Conservation (phyloP, 1,284 basidiomycete species). For the Fomitopsis palustris region DNA sequence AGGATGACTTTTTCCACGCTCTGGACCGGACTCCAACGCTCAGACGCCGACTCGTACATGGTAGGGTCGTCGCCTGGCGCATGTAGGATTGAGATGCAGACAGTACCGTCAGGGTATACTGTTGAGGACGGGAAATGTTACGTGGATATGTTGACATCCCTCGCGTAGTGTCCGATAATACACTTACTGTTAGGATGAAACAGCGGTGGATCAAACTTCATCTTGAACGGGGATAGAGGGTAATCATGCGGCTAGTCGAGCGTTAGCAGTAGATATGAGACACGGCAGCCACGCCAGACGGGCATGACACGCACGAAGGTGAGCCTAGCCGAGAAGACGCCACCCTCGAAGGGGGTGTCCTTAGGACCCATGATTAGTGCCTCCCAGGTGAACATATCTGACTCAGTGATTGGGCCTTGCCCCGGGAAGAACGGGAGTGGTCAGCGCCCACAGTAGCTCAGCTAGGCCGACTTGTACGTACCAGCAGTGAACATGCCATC, state of each 20-base stretch:
- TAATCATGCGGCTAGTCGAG: conserved; percentile 81
- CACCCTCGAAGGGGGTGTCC: conserved; percentile 98
- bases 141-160: not conserved
- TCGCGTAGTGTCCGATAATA: not conserved
- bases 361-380: conserved; percentile 95
- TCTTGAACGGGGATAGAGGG: conserved; percentile 94
- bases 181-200: conserved; percentile 95
- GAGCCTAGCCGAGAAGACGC: conserved; percentile 91
- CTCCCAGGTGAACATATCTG: conserved; percentile 98
- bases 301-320: conserved; percentile 72
- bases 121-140: conserved; percentile 4
- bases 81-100: conserved; percentile 98
- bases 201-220: conserved; percentile 96
- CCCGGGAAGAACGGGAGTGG: conserved; percentile 10
- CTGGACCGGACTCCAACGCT: conserved; percentile 98
- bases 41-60: conserved; percentile 91
- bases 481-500: conserved; percentile 95
- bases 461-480: conserved; percentile 23
- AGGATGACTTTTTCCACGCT: conserved; percentile 96
- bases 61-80: conserved; percentile 94
- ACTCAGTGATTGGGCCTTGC: conserved; percentile 84
- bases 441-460: conserved; percentile 10
- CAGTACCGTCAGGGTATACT: conserved; percentile 93
- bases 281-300: not conserved
- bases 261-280: not conserved